Evolutionary conservation across 768 basidiomycete species (phyloP).

Genomic region (Pisolithus tinctorius): DNA sequence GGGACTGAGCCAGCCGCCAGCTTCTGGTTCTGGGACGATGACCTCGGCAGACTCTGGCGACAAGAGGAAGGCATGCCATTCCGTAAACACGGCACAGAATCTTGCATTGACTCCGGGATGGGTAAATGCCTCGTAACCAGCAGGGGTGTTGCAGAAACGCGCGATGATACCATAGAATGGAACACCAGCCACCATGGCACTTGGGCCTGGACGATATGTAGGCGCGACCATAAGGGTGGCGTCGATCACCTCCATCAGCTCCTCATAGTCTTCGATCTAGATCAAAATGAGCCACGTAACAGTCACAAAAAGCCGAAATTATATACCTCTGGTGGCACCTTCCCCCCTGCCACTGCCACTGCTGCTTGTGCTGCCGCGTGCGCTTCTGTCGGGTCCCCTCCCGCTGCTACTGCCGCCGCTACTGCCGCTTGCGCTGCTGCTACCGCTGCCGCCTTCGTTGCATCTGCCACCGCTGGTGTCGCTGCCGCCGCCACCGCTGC

Average conservation of each 20-base stretch:
- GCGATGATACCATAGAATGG: not conserved
- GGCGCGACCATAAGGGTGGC: not conserved
- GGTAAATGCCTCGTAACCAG: slow-evolving; percentile 23
- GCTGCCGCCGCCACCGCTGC: too few species aligned
- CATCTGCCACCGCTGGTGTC: too few species aligned
- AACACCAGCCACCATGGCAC: not conserved
- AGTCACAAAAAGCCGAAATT: not conserved
- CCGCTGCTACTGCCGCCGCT: too few species aligned
- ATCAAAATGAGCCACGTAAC: too few species aligned
- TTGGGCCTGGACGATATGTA: not conserved
- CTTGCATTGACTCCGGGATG: slow-evolving; percentile 38
- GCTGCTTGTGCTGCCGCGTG: too few species aligned
- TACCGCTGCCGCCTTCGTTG: too few species aligned
- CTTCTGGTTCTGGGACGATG: too few species aligned
- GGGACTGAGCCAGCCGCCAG: slow-evolving; percentile 43
- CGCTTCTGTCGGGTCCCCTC: too few species aligned
- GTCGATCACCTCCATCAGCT: not conserved
- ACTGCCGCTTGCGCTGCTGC: too few species aligned
- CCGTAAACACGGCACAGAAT: slow-evolving; percentile 43
- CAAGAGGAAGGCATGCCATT: slow-evolving; percentile 42
- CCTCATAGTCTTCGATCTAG: slow-evolving; percentile 6
- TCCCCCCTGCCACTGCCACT: too few species aligned
- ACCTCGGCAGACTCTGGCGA: too few species aligned
- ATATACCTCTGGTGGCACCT: not conserved
- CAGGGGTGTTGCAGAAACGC: not conserved